Conservation (phyloP, 1,284 basidiomycete species). For the Trichosporon sp. region DNA sequence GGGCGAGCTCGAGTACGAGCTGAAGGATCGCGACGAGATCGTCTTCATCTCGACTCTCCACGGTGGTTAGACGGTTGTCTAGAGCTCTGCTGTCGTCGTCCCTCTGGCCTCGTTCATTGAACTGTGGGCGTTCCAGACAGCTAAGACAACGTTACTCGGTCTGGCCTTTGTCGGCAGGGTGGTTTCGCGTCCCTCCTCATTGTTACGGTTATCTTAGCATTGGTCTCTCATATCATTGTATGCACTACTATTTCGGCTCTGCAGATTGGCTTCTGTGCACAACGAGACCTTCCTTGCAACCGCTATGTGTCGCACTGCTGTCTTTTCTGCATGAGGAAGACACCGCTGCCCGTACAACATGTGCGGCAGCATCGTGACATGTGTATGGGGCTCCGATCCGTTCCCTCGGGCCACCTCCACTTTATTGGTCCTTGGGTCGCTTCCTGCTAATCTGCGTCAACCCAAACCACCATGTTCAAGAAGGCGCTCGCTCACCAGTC, state of each 20-base stretch:
- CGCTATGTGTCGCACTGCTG: too few species aligned
- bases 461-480: conserved; percentile 51
- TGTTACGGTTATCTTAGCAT: not conserved
- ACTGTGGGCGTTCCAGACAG: not conserved
- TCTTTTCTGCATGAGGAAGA: too few species aligned
- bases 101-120: too few species aligned
- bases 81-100: too few species aligned
- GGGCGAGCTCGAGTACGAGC: conserved; percentile 83
- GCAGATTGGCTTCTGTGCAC: not conserved
- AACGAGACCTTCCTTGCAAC: too few species aligned
- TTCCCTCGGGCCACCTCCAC: not conserved
- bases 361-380: not conserved
- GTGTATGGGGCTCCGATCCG: conserved; percentile 13
- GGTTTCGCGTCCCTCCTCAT: not conserved
- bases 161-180: not conserved
- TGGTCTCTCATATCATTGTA: conserved; percentile 10
- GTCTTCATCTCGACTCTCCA: conserved; percentile 96
- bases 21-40: conserved; percentile 81
- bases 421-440: conserved; percentile 11
- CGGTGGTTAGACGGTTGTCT: conserved; percentile 65
- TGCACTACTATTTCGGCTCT: not conserved
- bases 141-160: not conserved
- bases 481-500: conserved; percentile 54
- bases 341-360: not conserved
- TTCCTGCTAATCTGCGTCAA: not conserved